A percentile compares a stretch with the other conserved stretches of the same genome.
Conservation (phyloP, 139 green algal species). For the Klebsormidium nitens region DNA sequence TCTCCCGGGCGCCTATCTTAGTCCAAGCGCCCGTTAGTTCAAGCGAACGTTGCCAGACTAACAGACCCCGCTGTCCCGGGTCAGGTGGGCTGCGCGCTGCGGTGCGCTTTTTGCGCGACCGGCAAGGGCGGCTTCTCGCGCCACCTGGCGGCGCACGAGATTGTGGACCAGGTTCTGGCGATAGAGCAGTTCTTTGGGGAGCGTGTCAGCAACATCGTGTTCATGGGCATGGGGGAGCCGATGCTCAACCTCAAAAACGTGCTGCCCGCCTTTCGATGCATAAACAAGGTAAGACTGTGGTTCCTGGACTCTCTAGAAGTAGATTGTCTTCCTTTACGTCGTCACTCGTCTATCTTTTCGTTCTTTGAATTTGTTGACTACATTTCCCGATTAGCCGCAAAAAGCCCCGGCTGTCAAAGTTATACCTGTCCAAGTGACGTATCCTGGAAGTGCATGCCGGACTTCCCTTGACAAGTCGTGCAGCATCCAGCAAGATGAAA, state of each 20-base stretch:
- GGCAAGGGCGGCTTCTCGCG: constrained; percentile 93
- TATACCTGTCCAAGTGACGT: too few relatives aligned
- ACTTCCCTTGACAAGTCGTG: too few relatives aligned
- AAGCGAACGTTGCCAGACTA: not conserved
- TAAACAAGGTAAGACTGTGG: constrained; percentile 60
- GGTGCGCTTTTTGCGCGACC: constrained; percentile 96
- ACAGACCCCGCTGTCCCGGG: not conserved
- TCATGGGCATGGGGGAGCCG: constrained; percentile 96
- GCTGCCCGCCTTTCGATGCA: constrained; percentile 48
- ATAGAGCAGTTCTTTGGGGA: constrained; percentile 64
- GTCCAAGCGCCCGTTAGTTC: not conserved
- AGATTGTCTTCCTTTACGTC: too few relatives aligned
- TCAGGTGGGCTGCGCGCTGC: constrained; percentile 93
- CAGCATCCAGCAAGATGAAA: too few relatives aligned
- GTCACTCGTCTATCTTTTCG: too few relatives aligned
- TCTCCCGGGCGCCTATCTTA: too few relatives aligned
- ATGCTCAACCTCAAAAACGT: constrained; percentile 85
- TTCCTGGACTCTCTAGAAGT: too few relatives aligned
- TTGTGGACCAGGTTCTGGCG: constrained; percentile 71
- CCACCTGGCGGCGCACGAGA: constrained; percentile 87
- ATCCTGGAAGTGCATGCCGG: too few relatives aligned
- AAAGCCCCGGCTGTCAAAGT: too few relatives aligned
- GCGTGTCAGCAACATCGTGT: constrained; percentile 81
- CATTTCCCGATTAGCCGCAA: too few relatives aligned
- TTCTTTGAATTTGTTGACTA: too few relatives aligned